Evolutionary conservation across 257 asterid species (phyloP), one percentile per base, ranked within the genome.

Genomic region (Ballota nigra): DNA sequence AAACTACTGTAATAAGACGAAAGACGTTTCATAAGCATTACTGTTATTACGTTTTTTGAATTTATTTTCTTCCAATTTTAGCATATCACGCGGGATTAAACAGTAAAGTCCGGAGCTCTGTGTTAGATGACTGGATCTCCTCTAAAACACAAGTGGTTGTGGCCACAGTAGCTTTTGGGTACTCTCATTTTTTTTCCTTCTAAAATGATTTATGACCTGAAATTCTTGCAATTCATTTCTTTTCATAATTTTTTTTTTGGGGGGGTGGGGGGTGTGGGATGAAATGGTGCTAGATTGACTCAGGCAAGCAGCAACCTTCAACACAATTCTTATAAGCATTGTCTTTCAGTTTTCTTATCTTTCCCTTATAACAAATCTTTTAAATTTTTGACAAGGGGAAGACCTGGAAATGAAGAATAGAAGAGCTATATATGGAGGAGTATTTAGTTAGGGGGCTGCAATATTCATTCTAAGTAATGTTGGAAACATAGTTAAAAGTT

Each of bases 111-210:
- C 87, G 98, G 79, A 91, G 89, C 84, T 85, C 95, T 69, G 88
- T 89, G 75, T 82, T 94, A 82, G 96, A 94, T 75, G 83, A 86
- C 62, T 94, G 98, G 98, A 83, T 94, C 79, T 87, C 97, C 62
- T 87, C 91, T 57, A 91, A 88, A 86, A 91, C 87, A 70, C 96
- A 94, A 85, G 95, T 91, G 20, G 90, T 94, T 45, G 98, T 85
- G 73, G 98, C 98, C 58, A 94, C 98, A 36, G 97, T 94, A 69
- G 98, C 98, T 57, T 94, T 94, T 83, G 98, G 98, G 98, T 93
- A 84, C 59, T 52, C 63, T 71, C 56, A 38, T 65, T 43, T 22
- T 65, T 45, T 59, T 53, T 51, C 68, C 49, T 36, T 62, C 58
- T 63, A 41, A 11, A 56, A 28, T 51, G 18, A 20, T 63, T 49